These are phyloP conservation scores for Aspergillus ellipticus DNA, from an alignment of 495 filamentous ascomycete species.

Conservation along the genomic window DNA sequence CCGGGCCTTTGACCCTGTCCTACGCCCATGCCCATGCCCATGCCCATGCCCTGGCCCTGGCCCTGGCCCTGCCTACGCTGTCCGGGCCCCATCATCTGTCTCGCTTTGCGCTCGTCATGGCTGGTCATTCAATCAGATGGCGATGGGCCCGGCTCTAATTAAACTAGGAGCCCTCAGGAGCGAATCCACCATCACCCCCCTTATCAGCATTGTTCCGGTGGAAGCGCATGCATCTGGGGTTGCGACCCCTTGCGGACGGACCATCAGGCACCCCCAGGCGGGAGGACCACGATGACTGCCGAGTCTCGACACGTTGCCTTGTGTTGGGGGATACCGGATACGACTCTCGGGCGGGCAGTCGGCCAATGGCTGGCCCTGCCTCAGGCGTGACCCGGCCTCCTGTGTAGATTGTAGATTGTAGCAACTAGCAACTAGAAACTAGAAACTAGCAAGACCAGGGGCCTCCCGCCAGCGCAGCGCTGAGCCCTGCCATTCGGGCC, in stretches of 20 bases:
- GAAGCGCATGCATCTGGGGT: neutral
- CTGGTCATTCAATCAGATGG: too few species aligned
- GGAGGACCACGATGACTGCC: neutral
- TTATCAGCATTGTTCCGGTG: neutral
- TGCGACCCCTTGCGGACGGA: constrained; percentile 10
- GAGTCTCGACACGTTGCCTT: neutral
- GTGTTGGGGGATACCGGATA: neutral
- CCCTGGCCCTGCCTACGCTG: too few species aligned
- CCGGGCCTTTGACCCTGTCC: neutral
- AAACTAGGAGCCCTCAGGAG: too few species aligned
- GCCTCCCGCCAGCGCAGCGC: neutral
- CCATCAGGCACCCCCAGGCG: neutral
- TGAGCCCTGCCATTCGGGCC: neutral
- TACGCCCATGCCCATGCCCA: neutral
- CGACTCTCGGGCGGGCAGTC: neutral
- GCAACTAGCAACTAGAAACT: neutral
- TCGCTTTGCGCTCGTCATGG: too few species aligned
- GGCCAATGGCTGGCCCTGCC: neutral
- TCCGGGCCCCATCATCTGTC: too few species aligned
- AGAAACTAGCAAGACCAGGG: too few species aligned
- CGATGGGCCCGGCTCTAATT: too few species aligned
- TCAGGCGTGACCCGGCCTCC: neutral
- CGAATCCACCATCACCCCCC: neutral
- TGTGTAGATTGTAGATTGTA: too few species aligned
- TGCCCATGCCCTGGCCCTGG: too few species aligned